Conservation (phyloP, 176 grass and related monocot species). For the Aegilops speltoides region DNA sequence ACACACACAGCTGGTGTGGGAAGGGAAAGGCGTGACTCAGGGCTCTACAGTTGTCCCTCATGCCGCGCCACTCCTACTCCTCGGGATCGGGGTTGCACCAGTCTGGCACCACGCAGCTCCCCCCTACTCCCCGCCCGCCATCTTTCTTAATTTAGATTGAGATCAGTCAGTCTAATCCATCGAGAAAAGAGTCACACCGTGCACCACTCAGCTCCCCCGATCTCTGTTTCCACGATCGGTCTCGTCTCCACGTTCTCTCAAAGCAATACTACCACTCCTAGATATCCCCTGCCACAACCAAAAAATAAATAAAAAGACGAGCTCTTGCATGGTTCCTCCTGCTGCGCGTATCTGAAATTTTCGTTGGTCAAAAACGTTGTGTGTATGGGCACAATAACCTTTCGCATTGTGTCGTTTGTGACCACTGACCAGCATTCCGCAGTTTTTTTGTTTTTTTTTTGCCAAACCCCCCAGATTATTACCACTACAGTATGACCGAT, state of each 20-base stretch:
- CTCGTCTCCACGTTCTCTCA: not conserved
- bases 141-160: not conserved
- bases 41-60: not conserved
- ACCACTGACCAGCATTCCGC: not conserved
- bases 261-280: not conserved
- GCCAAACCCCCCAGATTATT: not conserved
- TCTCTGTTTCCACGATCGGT: not conserved
- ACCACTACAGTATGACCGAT: not conserved
- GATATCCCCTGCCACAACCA: not conserved
- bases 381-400: not conserved
- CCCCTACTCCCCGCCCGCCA: not conserved
- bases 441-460: too few relatives aligned
- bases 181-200: not conserved
- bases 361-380: not conserved
- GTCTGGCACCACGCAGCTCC: conserved; percentile 2
- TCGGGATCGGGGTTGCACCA: not conserved
- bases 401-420: not conserved
- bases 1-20: not conserved
- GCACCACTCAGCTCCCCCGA: not conserved
- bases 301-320: not conserved
- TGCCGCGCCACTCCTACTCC: not conserved
- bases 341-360: not conserved
- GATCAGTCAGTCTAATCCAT: not conserved
- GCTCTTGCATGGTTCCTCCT: not conserved
- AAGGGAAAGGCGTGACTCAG: not conserved